A percentile compares a stretch with the other conserved stretches of the same genome.
Conservation (phyloP, 352 stramenopile genomes). For the Globisporangium viniferum region DNA sequence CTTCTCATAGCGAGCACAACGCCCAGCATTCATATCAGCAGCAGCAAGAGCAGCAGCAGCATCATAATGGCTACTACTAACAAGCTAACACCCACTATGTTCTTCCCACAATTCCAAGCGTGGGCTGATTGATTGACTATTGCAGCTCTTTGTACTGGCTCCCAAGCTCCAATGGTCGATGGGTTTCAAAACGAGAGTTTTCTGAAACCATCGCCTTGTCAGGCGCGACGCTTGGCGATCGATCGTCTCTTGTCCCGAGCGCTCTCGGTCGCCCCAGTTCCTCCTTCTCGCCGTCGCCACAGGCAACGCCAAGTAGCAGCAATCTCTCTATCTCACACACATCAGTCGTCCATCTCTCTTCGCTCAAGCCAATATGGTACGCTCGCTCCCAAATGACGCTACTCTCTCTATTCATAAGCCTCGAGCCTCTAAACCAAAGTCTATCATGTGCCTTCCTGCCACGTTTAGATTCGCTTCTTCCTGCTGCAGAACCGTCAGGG, state of each 20-base stretch:
- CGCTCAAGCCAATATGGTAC: background rate
- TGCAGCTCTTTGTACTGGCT: background rate
- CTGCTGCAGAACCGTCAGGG: constrained; percentile 98
- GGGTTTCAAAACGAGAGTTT: constrained; percentile 1
- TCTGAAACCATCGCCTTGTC: constrained; percentile 5
- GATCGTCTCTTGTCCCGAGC: background rate
- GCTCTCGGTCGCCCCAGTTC: background rate
- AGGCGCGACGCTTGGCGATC: constrained; percentile 8
- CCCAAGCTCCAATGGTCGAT: background rate
- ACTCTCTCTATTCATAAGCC: background rate
- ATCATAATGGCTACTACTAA: background rate
- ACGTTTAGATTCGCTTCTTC: constrained; percentile 94
- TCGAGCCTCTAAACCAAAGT: background rate
- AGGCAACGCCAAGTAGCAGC: background rate
- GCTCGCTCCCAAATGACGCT: background rate
- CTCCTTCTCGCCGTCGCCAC: background rate
- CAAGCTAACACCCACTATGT: background rate
- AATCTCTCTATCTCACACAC: background rate
- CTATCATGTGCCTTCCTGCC: background rate
- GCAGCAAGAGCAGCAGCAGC: background rate
- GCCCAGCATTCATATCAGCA: background rate
- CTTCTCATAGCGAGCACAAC: background rate
- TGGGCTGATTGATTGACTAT: background rate
- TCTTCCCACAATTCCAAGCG: background rate
- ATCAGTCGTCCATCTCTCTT: background rate